Percentiles rank a stretch among this genome's conserved stretches.
Evolutionary conservation across 768 basidiomycete genomes (phyloP).

Genomic region (Calvatia gigantea): DNA sequence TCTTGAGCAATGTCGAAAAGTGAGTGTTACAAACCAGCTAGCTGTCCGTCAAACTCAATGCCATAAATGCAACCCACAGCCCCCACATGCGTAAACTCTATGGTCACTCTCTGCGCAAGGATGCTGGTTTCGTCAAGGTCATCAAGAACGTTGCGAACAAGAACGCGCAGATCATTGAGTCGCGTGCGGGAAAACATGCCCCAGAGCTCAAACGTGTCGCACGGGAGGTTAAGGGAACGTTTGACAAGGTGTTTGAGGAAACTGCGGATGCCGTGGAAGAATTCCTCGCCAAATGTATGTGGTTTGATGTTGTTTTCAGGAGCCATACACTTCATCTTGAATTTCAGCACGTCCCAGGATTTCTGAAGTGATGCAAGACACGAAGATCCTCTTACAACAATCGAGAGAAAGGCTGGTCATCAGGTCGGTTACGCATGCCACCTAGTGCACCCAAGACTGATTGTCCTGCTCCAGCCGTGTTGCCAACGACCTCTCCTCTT

Average conservation of each 20-base stretch:
- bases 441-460: slow-evolving; percentile 1
- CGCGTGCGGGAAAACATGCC: slow-evolving; percentile 74
- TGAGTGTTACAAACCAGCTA: slow-evolving; percentile 35
- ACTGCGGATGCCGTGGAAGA: slow-evolving; percentile 93
- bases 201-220: slow-evolving; percentile 79
- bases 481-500: slow-evolving; percentile 74
- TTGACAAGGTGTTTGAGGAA: slow-evolving; percentile 95
- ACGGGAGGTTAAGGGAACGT: slow-evolving; percentile 87
- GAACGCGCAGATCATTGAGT: slow-evolving; percentile 74
- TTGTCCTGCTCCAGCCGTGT: slow-evolving; percentile 53
- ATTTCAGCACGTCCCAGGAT: slow-evolving; percentile 78
- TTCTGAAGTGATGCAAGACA: slow-evolving; percentile 89
- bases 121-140: slow-evolving; percentile 98
- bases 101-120: slow-evolving; percentile 89
- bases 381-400: slow-evolving; percentile 86
- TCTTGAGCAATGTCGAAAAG: slow-evolving; percentile 90
- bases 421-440: slow-evolving; percentile 52
- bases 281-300: slow-evolving; percentile 84
- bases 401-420: slow-evolving; percentile 89
- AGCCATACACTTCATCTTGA: slow-evolving; percentile 10
- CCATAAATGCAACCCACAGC: slow-evolving; percentile 34
- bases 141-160: slow-evolving; percentile 88
- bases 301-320: slow-evolving; percentile 3
- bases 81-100: slow-evolving; percentile 99
- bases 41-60: slow-evolving; percentile 2